These are phyloP conservation scores for Ceratocystis cubensis DNA, from an alignment of 2,329 filamentous ascomycete genomes.

Conservation along the genomic window DNA sequence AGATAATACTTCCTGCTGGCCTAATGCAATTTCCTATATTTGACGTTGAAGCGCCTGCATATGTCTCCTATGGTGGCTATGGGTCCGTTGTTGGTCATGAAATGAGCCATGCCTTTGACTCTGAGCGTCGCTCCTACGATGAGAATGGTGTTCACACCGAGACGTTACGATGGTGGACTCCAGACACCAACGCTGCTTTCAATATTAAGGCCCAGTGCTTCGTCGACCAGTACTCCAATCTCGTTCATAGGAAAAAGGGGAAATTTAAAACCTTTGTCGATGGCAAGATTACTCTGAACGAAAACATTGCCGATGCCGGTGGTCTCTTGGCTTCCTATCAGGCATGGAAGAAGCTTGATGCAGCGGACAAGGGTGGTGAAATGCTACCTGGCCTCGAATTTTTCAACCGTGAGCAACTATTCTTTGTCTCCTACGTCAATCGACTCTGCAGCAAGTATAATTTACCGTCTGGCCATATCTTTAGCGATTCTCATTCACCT, in stretches of 20 bases:
- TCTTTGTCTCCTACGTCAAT: constrained; percentile 53
- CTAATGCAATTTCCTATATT: constrained; percentile 60
- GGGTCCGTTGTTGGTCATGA: constrained; percentile 57
- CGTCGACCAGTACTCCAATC: constrained; percentile 46
- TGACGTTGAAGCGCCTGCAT: constrained; percentile 48
- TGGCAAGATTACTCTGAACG: constrained; percentile 50
- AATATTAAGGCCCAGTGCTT: constrained; percentile 50
- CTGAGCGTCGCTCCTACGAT: constrained; percentile 51
- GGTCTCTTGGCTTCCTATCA: constrained; percentile 50
- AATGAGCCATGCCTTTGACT: constrained; percentile 58
- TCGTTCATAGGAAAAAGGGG: neutral
- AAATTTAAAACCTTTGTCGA: constrained; percentile 47
- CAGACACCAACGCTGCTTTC: constrained; percentile 46
- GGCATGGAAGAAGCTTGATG: constrained; percentile 50
- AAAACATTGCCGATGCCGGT: constrained; percentile 61
- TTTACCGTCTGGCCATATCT: constrained; percentile 44
- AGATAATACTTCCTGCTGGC: constrained; percentile 56
- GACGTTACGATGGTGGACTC: constrained; percentile 45
- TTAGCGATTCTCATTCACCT: constrained; percentile 54
- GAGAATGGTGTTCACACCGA: constrained; percentile 50
- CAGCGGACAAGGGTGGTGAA: constrained; percentile 35
- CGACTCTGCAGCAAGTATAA: constrained; percentile 55
- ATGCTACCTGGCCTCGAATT: constrained; percentile 47
- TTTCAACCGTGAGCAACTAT: constrained; percentile 56
- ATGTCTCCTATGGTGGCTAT: constrained; percentile 57